Percentiles rank a stretch among this genome's conserved stretches.
Evolutionary conservation across 495 filamentous ascomycete genomes (phyloP).

Genomic region (Neurospora sp.): DNA sequence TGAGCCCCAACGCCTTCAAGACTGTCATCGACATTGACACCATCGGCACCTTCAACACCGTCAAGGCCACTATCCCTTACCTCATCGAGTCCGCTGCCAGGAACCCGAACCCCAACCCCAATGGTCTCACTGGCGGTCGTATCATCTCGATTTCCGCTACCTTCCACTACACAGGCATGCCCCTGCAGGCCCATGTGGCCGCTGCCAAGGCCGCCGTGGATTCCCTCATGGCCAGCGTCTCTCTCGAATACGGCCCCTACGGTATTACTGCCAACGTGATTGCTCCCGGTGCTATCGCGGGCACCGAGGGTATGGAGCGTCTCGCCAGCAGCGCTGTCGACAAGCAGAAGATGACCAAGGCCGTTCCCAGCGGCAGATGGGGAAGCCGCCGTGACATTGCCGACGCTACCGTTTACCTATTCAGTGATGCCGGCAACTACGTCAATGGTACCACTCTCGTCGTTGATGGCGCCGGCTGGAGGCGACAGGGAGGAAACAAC

Average conservation of each 20-base stretch:
- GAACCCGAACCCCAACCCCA: constrained; percentile 37
- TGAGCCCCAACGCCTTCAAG: constrained; percentile 85
- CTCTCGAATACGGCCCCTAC: constrained; percentile 78
- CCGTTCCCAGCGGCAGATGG: constrained; percentile 57
- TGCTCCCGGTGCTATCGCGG: constrained; percentile 66
- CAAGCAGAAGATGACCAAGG: constrained; percentile 15
- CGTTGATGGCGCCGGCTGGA: constrained; percentile 70
- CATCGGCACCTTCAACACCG: constrained; percentile 83
- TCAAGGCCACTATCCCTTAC: constrained; percentile 81
- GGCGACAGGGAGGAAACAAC: constrained; percentile 33
- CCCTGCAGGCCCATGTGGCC: constrained; percentile 75
- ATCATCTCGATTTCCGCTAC: constrained; percentile 85
- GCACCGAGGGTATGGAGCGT: constrained; percentile 51
- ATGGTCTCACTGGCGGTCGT: constrained; percentile 58
- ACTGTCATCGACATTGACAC: constrained; percentile 95
- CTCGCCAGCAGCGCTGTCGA: constrained; percentile 31
- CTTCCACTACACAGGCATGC: constrained; percentile 75
- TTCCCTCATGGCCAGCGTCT: constrained; percentile 59
- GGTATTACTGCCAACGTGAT: constrained; percentile 87
- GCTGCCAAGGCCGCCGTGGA: constrained; percentile 91
- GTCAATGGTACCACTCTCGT: constrained; percentile 71
- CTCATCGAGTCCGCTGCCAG: constrained; percentile 61
- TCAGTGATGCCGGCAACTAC: constrained; percentile 74
- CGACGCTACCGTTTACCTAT: constrained; percentile 82
- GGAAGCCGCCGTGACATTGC: constrained; percentile 84